Base-by-base conservation (phyloP, 139 green algal species). In the Chlamydomonas eustigma region DNA sequence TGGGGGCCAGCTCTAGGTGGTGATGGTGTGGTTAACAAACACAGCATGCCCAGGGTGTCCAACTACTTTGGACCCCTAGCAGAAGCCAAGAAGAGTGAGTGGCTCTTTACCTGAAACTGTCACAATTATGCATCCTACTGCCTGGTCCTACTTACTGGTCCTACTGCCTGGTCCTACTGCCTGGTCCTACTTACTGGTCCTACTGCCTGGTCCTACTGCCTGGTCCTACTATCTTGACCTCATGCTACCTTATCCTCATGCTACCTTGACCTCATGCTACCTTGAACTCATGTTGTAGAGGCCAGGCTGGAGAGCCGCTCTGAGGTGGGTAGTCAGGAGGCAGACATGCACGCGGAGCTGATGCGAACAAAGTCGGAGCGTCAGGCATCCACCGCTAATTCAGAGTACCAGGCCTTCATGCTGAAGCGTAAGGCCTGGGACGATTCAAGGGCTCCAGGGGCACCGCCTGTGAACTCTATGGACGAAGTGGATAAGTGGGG, bases 1-100 rank as follows among this genome's bases (percentile, higher is more conserved):
- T 94, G 88, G 88, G 89, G 89, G 0, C 89, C 89, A 28, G 77
- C 83, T 28, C 68, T 92, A 22, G 88, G 85, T 3, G 86, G 86
- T 1, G 82, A 88, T 22, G 89, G 88, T 6, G 78, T 91, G 31
- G 85, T 91, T 39, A 73, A 82, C 51, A 39, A 79, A 5, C 72
- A 75, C 50, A 87, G 80, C 0, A 39, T 93, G 50, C 88, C 88
- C 0, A 52, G 80, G 25, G 75, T 90, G 12, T 51, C 65, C 33
- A 74, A 87, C 18, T 63, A 85, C 36, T 88, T 92, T 71, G 75
- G 35, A 12, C 32, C 8, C 8, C 66, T 74, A 35, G 58, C 58
- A 70, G 58, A 70, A 6, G 28, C 12, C 12, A 12, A 18, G 44
- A 12, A 58, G 44, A 58, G 44, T 12, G 18, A 58, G n/a, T n/a